Percentiles rank a stretch among this genome's conserved stretches.
These are phyloP conservation scores for Umbelopsis sp. DNA, from an alignment of 371 early-diverging fungal genomes.

Conservation along the genomic window DNA sequence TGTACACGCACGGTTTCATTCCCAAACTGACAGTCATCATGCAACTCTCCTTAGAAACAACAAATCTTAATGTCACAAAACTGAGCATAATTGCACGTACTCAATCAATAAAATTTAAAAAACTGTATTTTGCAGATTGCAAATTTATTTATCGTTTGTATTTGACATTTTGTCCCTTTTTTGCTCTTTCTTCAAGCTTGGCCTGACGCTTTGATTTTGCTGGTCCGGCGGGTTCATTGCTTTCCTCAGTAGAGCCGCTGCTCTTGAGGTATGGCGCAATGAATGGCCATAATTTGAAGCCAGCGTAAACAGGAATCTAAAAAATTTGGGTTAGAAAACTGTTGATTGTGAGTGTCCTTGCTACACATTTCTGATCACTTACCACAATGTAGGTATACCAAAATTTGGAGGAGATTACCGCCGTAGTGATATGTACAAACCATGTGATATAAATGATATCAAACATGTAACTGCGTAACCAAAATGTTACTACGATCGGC, in stretches of 20 bases:
- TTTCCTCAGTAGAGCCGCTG: conserved; percentile 23
- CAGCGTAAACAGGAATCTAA: conserved; percentile 70
- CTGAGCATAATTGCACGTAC: not conserved
- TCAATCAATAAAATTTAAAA: not conserved
- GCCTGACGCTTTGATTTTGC: conserved; percentile 63
- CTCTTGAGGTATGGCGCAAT: conserved; percentile 54
- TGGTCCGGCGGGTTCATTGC: conserved; percentile 20
- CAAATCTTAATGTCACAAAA: conserved; percentile 15
- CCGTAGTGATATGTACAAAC: conserved; percentile 74
- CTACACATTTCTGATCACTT: conserved; percentile 24
- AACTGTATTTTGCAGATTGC: not conserved
- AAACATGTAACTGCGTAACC: conserved; percentile 69
- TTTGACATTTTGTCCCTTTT: conserved; percentile 53
- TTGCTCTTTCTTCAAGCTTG: conserved; percentile 63
- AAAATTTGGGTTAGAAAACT: not conserved
- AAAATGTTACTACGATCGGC: not conserved
- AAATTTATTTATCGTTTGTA: conserved; percentile 32
- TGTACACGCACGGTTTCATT: not conserved
- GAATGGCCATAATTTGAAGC: conserved; percentile 60
- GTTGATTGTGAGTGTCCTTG: no score
- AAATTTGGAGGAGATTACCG: conserved; percentile 66
- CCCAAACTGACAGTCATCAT: no score
- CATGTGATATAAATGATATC: conserved; percentile 86
- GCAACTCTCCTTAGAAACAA: not conserved
- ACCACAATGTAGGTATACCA: conserved; percentile 74